Evolutionary conservation across 805 yeast genomes (phyloP).

Genomic region (Candida vaughaniae): DNA sequence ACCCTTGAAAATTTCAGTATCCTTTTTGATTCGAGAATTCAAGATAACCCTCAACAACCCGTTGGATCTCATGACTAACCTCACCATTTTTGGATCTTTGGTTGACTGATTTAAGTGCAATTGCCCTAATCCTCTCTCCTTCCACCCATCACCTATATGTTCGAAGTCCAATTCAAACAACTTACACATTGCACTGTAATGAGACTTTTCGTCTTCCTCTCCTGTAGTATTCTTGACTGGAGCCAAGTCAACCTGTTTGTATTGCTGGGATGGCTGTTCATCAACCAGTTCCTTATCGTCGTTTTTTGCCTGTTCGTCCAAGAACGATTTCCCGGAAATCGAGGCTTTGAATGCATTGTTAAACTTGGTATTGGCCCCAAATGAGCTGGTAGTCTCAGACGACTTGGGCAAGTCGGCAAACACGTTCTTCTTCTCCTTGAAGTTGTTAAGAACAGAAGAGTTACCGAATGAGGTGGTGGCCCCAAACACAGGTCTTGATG

Average conservation of each 20-base stretch:
- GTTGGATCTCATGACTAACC: constrained; percentile 89
- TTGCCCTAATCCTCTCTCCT: constrained; percentile 88
- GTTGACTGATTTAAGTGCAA: constrained; percentile 68
- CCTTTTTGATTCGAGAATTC: constrained; percentile 64
- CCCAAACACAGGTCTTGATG: constrained; percentile 34
- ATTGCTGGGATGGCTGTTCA: constrained; percentile 23
- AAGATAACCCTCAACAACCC: constrained; percentile 81
- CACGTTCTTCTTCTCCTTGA: constrained; percentile 24
- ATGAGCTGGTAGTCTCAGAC: constrained; percentile 13
- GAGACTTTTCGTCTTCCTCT: constrained; percentile 78
- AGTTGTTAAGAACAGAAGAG: constrained; percentile 20
- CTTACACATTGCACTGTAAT: constrained; percentile 72
- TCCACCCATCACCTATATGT: constrained; percentile 79
- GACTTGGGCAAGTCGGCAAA: constrained; percentile 23
- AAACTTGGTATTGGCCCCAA: constrained; percentile 49
- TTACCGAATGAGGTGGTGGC: constrained; percentile 42
- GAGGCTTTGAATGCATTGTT: constrained; percentile 57
- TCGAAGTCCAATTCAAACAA: constrained; percentile 72
- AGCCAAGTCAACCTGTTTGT: constrained; percentile 31
- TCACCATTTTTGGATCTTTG: constrained; percentile 41
- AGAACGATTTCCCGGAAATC: constrained; percentile 53
- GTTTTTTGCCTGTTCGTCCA: constrained; percentile 40
- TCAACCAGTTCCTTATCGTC: constrained; percentile 5
- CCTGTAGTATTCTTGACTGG: constrained; percentile 73
- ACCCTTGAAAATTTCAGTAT: constrained; percentile 69